Percentiles rank a stretch among this genome's conserved stretches.
Evolutionary conservation across 139 green algal species (phyloP).

Genomic region (Penium margaritaceum): DNA sequence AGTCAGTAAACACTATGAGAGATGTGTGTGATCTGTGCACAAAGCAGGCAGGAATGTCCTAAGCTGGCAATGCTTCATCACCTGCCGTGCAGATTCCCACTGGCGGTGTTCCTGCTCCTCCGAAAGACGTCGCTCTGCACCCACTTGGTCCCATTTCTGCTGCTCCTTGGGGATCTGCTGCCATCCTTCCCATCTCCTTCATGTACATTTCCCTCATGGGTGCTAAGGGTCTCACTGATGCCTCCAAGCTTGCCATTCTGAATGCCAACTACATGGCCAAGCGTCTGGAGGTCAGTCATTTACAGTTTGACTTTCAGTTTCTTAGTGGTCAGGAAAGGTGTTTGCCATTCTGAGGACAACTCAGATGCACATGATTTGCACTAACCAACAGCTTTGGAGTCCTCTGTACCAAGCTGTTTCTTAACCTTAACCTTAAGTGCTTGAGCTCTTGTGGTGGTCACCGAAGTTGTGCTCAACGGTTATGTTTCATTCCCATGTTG

Average conservation of each 20-base stretch:
- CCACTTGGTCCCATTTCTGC: constrained; percentile 84
- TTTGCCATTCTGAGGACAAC: too few species aligned
- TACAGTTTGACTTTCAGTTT: not conserved
- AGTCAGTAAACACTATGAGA: too few species aligned
- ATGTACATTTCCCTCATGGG: constrained; percentile 98
- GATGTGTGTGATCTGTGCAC: too few species aligned
- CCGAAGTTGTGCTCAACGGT: not conserved
- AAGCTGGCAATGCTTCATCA: too few species aligned
- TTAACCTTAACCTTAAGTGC: not conserved
- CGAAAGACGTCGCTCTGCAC: constrained; percentile 45
- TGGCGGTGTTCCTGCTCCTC: constrained; percentile 54
- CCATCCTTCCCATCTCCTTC: constrained; percentile 94
- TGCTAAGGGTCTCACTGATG: constrained; percentile 68
- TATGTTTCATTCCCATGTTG: not conserved
- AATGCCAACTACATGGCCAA: constrained; percentile 98
- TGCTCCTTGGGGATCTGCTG: constrained; percentile 67
- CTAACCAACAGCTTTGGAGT: too few species aligned
- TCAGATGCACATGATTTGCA: too few species aligned
- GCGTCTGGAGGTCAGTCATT: constrained; percentile 55
- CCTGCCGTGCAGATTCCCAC: constrained; percentile 74
- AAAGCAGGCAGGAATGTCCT: too few species aligned
- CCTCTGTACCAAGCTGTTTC: not conserved
- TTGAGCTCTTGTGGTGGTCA: not conserved
- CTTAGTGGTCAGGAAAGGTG: not conserved
- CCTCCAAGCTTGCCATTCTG: constrained; percentile 73